Base-by-base conservation (phyloP, 108 stramenopile species). In the Seminavis robusta region DNA sequence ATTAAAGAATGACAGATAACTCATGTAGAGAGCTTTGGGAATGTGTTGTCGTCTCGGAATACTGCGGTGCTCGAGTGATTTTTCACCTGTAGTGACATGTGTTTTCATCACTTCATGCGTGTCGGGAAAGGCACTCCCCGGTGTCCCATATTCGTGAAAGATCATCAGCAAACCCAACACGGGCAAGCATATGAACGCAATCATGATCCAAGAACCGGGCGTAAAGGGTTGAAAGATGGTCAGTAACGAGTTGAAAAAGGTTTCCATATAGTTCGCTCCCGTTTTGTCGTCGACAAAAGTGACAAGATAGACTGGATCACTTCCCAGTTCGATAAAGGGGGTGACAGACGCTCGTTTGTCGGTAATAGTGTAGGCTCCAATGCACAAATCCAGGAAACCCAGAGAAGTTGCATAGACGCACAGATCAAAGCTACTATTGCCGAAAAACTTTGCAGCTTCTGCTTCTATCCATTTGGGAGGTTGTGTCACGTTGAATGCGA, bases 351-450 rank as follows among this genome's bases (percentile, higher is more conserved):
- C 63, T 25, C 63, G 52, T 29, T 47, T n/a, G 20, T 55, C 63
- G 0, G 63, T 64, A n/a, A 64, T 46, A 13, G 54, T 46, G 28
- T 64, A 64, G 6, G 25, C 29, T 11, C 54, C 43, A 6, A 64
- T 21, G 27, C 63, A 64, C n/a, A 64, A 19, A 17, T 64, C 63
- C 0, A 64, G 21, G 26, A 24, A 55, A 2, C 63, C 63, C 47
- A 64, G 32, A 5, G 54, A 23, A 1, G 54, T 47, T 10, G 54
- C 63, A 56, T 64, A 64, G 10, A 51, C 54, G 45, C 63, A 64
- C 17, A 34, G 33, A 33, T 56, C 54, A 33, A 64, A 64, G 15
- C 15, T 33, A 1, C 33, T 34, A 29, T 24, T 24, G 1, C 28
- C 28, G 8, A 64, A 64, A 27, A 42, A 64, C 13, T 55, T 28